These are phyloP conservation scores for Claviceps spartinae DNA, from an alignment of 2,329 filamentous ascomycete genomes.

Conservation along the genomic window DNA sequence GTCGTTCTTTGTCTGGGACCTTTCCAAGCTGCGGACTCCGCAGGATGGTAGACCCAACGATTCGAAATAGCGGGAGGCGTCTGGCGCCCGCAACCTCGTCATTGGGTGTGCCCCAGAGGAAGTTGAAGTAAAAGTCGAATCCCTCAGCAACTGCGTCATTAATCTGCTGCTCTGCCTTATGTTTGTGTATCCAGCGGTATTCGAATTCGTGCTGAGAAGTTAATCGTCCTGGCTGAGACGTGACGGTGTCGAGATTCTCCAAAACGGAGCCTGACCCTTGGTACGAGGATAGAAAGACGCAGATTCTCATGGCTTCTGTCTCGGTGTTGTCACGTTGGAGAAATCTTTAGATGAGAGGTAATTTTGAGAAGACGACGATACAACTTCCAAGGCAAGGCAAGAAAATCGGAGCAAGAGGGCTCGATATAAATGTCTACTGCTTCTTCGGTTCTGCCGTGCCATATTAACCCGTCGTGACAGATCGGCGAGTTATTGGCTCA, in stretches of 20 bases:
- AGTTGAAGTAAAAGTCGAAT: conserved; percentile 1
- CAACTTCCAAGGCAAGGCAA: too few relatives aligned
- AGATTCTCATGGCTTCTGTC: not conserved
- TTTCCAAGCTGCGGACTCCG: not conserved
- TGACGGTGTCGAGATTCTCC: not conserved
- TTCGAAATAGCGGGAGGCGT: not conserved
- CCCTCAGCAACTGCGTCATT: not conserved
- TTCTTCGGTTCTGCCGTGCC: too few relatives aligned
- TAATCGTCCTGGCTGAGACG: not conserved
- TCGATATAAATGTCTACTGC: too few relatives aligned
- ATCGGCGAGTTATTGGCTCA: too few relatives aligned
- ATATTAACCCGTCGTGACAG: too few relatives aligned
- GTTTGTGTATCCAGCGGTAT: not conserved
- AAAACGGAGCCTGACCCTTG: not conserved
- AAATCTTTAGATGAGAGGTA: too few relatives aligned
- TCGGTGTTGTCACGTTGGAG: too few relatives aligned
- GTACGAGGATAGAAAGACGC: not conserved
- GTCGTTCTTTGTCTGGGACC: not conserved
- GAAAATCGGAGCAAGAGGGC: too few relatives aligned
- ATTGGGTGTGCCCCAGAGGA: not conserved
- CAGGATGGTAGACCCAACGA: not conserved
- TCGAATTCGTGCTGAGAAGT: conserved; percentile 2
- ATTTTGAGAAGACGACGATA: too few relatives aligned
- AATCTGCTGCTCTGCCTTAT: not conserved
- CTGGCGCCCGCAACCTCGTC: not conserved